These are phyloP conservation scores for Fusarium agapanthi DNA, from an alignment of 2,329 filamentous ascomycete species.

Conservation along the genomic window DNA sequence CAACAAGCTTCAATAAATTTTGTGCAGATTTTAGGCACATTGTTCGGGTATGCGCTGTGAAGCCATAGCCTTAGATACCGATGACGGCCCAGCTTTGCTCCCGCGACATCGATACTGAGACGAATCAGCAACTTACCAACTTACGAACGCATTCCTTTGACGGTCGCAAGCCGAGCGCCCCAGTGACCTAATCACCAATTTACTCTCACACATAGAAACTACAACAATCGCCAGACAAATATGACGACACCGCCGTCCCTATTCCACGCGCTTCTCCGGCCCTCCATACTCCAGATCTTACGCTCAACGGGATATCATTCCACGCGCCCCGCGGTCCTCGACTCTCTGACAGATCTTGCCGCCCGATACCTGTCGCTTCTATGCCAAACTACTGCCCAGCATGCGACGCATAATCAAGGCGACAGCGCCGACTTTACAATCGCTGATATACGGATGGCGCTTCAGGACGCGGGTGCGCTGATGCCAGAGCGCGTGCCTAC, in stretches of 20 bases:
- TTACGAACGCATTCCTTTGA: background rate
- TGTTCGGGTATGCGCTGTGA: conserved; percentile 44
- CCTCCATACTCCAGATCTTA: conserved; percentile 88
- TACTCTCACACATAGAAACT: background rate
- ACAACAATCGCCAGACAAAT: conserved; percentile 13
- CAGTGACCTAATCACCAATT: background rate
- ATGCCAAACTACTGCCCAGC: conserved; percentile 74
- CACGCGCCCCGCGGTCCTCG: conserved; percentile 81
- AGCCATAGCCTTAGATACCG: conserved; percentile 26
- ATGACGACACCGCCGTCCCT: conserved; percentile 60
- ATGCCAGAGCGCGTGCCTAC: conserved; percentile 71
- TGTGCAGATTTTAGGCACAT: conserved; percentile 18
- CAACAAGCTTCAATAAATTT: conserved; percentile 1
- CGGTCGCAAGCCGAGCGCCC: background rate
- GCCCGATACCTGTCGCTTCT: conserved; percentile 82
- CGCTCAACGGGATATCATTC: conserved; percentile 90
- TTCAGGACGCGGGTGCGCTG: conserved; percentile 82
- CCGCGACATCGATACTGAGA: conserved; percentile 39
- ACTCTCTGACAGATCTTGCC: conserved; percentile 87
- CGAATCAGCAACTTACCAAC: conserved; percentile 30
- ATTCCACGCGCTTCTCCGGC: conserved; percentile 82
- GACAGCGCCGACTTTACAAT: conserved; percentile 60
- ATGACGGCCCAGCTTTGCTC: conserved; percentile 43
- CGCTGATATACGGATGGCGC: conserved; percentile 84
- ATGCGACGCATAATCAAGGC: conserved; percentile 74